These are phyloP conservation scores for Suhomyces chickasaworum DNA, from an alignment of 1,139 yeast genomes.

Conservation along the genomic window DNA sequence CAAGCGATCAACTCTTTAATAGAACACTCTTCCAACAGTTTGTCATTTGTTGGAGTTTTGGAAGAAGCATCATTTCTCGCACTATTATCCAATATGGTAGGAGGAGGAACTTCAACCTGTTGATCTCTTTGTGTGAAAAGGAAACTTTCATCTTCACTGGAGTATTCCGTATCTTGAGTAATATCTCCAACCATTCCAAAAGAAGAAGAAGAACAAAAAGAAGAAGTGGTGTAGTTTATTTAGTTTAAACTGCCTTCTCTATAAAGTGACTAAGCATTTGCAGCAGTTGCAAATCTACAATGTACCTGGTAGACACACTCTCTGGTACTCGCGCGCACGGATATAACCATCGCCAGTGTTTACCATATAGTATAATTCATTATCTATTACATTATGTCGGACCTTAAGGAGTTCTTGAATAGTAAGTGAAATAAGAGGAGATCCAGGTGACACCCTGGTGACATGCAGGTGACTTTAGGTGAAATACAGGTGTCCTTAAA, in stretches of 20 bases:
- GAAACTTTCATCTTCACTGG: constrained; percentile 22
- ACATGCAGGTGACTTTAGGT: too few relatives aligned
- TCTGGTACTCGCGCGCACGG: too few relatives aligned
- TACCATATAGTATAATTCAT: neutral
- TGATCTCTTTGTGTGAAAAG: constrained; percentile 9
- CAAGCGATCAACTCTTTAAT: constrained; percentile 22
- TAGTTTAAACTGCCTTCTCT: neutral
- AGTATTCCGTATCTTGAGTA: constrained; percentile 22
- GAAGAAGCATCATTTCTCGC: neutral
- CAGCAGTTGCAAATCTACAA: constrained; percentile 3
- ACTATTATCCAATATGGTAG: too few relatives aligned
- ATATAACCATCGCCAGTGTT: neutral
- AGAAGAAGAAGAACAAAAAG: too few relatives aligned
- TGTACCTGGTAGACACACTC: neutral
- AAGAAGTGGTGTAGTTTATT: neutral
- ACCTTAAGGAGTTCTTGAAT: constrained; percentile 37
- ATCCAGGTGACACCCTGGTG: neutral
- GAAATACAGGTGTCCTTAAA: too few relatives aligned
- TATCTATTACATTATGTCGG: constrained; percentile 31
- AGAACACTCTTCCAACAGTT: neutral
- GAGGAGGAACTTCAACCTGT: neutral
- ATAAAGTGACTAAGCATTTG: too few relatives aligned
- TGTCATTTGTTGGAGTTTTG: constrained; percentile 2
- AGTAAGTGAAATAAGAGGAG: constrained; percentile 39
- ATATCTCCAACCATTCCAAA: neutral